Evolutionary conservation across 2,329 filamentous ascomycete species (phyloP), one percentile per base, ranked within the genome.

Genomic region (Rutstroemia sp.): DNA sequence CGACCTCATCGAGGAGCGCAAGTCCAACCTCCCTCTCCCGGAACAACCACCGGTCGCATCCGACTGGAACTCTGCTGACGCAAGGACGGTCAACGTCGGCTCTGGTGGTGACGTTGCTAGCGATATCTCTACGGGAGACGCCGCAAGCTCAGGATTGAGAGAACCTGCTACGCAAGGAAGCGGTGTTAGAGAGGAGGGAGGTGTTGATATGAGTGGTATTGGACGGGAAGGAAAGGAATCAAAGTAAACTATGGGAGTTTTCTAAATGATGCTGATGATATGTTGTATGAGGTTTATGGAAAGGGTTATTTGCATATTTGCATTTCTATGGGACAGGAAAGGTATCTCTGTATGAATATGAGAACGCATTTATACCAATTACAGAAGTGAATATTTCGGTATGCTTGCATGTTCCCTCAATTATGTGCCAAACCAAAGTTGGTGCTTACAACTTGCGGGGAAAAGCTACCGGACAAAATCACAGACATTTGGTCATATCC

Each of bases 11-110:
- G 80, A 84, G 52, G 73, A 87, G 71, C 78, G 78, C 67, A 78
- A 86, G 73, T 73, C 83, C 70, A 89, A 90, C 73, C 83, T 95
- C 34, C 87, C 88, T 51, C 81, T 92, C 51, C 89, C 89, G 17
- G 88, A 92, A 2, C 78, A 92, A 63, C 89, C 89, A 21, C 87
- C 88, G 1, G 75, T 73, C n/a, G 74, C 82, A n/a, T 87, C 87
- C 5, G 88, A 94, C 76, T 91, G 84, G 79, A 84, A 92, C 70
- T 89, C 86, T 0, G 76, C 80, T 51, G 87, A 92, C 65, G 78
- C 78, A 34, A 74, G 80, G 60, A 88, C 75, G 56, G 83, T 88
- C 68, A 87, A 89, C 67, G 82, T 88, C 48, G 86, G 86, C 17
- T 23, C 62, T 19, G 72, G 78, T 54, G 19, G 53, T 23, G 64